Evolutionary conservation across 331 rosid species (phyloP), one percentile per base, ranked within the genome.

Genomic region (Telfairia occidentalis): DNA sequence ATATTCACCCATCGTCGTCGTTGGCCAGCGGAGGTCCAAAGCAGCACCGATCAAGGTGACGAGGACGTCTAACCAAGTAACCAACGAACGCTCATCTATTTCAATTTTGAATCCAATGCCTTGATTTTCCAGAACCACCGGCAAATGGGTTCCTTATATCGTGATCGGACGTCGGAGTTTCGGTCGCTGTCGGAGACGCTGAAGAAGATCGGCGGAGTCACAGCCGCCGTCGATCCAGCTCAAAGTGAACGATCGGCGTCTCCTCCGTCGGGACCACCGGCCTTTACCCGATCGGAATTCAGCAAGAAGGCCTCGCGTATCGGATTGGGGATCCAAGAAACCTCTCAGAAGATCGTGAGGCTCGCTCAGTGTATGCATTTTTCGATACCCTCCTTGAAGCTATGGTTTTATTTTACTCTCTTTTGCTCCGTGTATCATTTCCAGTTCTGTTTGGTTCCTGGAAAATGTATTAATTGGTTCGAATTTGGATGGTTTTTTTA

Each of bases 81-180:
- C 40, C 15, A 69, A 69, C 40, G 24, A 69, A 43, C 75, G n/a
- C 15, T 26, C 4, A 7, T 45, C 40, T 24, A 70, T 45, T 69
- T 69, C 40, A 24, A 43, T 46, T 45, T 69, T 69, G 26, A 24
- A 43, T 46, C 40, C 30, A 26, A 45, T 70, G 24, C 58, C 37
- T 43, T 45, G 24, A 70, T 12, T 45, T 16, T 57, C 28, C 12
- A 32, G 3, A 4, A 24, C 50, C 67, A 32, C 57, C 48, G 11
- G 65, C 23, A 9, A 87, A 87, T 91, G 96, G 85, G 87, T 54
- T 84, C 90, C 76, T 61, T 83, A 13, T 92, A 74, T 85, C 86
- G 96, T 26, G 97, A 92, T 83, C 97, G 96, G 76, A 92, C 97
- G 60, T 78, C 86, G 58, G 97, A 92, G 89, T 92, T 92, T 82